Evolutionary conservation across 345 rosid genomes (phyloP).

Genomic region (Hypericum androsaemum): DNA sequence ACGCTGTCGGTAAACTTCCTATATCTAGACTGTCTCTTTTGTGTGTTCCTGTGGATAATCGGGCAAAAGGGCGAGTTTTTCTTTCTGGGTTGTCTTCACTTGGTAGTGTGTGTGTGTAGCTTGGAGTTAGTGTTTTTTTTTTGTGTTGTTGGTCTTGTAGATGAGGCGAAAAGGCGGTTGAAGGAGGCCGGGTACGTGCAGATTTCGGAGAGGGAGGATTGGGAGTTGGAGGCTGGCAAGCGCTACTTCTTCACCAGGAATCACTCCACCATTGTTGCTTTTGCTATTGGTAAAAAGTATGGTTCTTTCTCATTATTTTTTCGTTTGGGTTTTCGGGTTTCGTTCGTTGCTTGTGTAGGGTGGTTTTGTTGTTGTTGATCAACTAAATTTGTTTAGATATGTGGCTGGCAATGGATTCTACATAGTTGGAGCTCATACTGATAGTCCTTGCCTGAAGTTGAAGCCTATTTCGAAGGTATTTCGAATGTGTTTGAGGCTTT

Average conservation of each 20-base stretch:
- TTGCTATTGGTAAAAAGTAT: conserved; percentile 82
- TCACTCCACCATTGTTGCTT: conserved; percentile 86
- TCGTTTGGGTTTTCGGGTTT: background rate
- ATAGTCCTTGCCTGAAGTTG: conserved; percentile 88
- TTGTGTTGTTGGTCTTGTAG: conserved; percentile 19
- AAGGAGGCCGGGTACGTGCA: conserved; percentile 60
- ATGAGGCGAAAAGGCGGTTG: conserved; percentile 71
- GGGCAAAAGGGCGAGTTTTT: background rate
- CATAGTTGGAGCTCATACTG: conserved; percentile 86
- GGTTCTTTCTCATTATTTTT: conserved; percentile 1
- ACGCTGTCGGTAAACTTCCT: conserved; percentile 68
- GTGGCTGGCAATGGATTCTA: conserved; percentile 90
- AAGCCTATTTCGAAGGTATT: conserved; percentile 92
- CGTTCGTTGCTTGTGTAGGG: conserved; percentile 5
- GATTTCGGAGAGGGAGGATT: conserved; percentile 69
- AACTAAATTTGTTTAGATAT: conserved; percentile 33
- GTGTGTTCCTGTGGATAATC: background rate
- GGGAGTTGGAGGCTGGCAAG: conserved; percentile 74
- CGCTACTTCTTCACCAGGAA: conserved; percentile 87
- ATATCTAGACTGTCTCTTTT: background rate
- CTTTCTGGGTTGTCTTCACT: background rate
- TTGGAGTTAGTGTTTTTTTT: no score
- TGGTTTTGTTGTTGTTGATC: no score
- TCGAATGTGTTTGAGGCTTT: background rate
- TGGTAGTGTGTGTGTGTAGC: no score